phyloP scores from a whole-genome alignment of 176 grass and related monocot species.

The Phragmites australis region DNA sequence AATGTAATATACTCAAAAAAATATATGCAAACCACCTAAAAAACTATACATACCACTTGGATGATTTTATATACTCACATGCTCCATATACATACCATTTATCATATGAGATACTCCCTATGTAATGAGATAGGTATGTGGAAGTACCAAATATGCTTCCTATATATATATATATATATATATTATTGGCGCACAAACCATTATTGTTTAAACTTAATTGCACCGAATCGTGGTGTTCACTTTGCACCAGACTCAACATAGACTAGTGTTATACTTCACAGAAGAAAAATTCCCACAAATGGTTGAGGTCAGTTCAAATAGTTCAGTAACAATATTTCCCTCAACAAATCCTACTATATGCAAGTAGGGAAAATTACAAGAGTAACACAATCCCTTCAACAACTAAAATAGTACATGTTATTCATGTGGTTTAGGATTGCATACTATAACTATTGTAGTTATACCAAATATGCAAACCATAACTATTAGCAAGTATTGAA shows the following conservation, averaged over 20 bases:
- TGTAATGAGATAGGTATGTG: too few relatives aligned
- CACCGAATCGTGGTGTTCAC: too few relatives aligned
- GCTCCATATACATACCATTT: too few relatives aligned
- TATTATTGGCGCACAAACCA: not conserved
- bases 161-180: not conserved
- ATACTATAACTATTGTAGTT: not conserved
- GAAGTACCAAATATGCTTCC: too few relatives aligned
- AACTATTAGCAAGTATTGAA: not conserved
- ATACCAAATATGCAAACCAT: not conserved
- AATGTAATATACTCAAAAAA: too few relatives aligned
- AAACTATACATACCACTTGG: too few relatives aligned
- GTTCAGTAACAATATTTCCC: not conserved
- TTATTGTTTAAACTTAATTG: not conserved
- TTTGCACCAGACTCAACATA: not conserved
- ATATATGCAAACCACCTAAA: too few relatives aligned
- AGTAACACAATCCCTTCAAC: not conserved
- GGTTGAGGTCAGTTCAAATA: not conserved
- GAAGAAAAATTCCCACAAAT: not conserved
- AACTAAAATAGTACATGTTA: not conserved
- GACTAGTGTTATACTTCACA: not conserved
- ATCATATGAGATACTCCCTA: too few relatives aligned
- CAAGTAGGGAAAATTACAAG: not conserved
- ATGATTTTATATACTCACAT: too few relatives aligned
- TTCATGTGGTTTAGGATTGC: not conserved
- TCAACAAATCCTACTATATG: conserved; percentile 10